Percentiles rank a stretch among this genome's conserved stretches.
Conservation (phyloP, 257 asterid genomes). For the Fraxinus excelsior region DNA sequence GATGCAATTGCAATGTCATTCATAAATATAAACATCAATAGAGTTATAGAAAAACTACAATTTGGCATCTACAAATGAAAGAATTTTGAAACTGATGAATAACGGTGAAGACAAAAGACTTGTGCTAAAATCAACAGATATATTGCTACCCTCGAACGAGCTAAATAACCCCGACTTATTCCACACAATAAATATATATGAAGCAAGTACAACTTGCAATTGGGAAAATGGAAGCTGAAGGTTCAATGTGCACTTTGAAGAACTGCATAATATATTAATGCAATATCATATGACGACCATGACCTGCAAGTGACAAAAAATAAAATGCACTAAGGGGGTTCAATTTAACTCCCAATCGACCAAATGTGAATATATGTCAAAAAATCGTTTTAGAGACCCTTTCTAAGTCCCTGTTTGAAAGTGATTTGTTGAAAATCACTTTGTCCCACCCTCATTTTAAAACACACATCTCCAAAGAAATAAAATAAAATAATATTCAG, state of each 20-base stretch:
- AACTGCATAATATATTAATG: not conserved
- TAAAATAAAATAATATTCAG: too few species aligned
- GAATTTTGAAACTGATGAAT: not conserved
- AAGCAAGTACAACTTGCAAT: not conserved
- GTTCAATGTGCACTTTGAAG: not conserved
- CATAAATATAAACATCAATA: not conserved
- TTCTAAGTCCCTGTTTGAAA: too few species aligned
- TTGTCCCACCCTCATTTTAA: too few species aligned
- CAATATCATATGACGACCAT: not conserved
- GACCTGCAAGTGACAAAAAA: not conserved
- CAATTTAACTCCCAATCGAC: not conserved
- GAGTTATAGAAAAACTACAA: too few species aligned
- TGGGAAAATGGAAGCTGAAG: not conserved
- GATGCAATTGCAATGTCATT: not conserved
- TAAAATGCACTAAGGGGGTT: not conserved
- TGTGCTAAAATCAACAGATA: too few species aligned
- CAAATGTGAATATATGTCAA: not conserved
- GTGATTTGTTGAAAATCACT: too few species aligned
- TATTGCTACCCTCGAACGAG: not conserved
- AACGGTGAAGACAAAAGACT: not conserved
- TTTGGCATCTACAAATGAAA: constrained; percentile 11
- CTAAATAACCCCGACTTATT: not conserved
- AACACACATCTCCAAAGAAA: too few species aligned
- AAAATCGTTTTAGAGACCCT: too few species aligned
- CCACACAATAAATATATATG: not conserved